phyloP scores from a whole-genome alignment of 805 yeast genomes.

The Ogataea neopini region DNA sequence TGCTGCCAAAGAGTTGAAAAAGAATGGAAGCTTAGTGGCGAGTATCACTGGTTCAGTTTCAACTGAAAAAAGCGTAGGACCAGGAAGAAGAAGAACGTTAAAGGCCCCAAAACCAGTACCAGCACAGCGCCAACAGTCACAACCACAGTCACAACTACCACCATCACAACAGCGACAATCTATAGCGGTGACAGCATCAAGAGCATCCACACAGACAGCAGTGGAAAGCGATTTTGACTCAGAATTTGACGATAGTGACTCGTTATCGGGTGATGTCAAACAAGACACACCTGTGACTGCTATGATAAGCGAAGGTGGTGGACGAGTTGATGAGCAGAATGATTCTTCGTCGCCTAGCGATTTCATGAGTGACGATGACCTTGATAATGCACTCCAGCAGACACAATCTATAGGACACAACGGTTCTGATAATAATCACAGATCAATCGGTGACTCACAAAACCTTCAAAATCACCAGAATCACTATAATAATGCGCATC shows the following conservation, averaged over 20 bases:
- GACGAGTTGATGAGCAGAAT: conserved; percentile 6
- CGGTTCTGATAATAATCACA: conserved; percentile 2
- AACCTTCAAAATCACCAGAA: conserved; percentile 5
- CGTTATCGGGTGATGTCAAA: conserved; percentile 16
- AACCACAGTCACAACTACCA: background rate
- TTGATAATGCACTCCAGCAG: conserved; percentile 43
- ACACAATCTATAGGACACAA: conserved; percentile 16
- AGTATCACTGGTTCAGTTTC: conserved; percentile 1
- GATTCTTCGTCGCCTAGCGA: conserved; percentile 53
- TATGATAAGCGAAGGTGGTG: background rate
- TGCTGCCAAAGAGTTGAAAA: background rate
- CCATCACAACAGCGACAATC: conserved; percentile 1
- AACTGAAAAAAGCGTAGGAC: background rate
- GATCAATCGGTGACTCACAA: background rate
- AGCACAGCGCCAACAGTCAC: background rate
- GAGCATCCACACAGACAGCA: conserved; percentile 1
- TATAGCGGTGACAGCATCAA: conserved; percentile 1
- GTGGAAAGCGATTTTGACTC: conserved; percentile 16
- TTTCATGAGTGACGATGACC: conserved; percentile 53
- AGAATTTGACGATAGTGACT: conserved; percentile 21
- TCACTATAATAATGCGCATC: conserved; percentile 2
- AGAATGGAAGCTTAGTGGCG: conserved; percentile 1
- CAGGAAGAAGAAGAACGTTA: conserved; percentile 15
- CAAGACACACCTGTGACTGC: conserved; percentile 10
- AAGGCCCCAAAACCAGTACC: conserved; percentile 16